phyloP scores from a whole-genome alignment of 2,329 filamentous ascomycete species.

The Magnaporthales sp. region DNA sequence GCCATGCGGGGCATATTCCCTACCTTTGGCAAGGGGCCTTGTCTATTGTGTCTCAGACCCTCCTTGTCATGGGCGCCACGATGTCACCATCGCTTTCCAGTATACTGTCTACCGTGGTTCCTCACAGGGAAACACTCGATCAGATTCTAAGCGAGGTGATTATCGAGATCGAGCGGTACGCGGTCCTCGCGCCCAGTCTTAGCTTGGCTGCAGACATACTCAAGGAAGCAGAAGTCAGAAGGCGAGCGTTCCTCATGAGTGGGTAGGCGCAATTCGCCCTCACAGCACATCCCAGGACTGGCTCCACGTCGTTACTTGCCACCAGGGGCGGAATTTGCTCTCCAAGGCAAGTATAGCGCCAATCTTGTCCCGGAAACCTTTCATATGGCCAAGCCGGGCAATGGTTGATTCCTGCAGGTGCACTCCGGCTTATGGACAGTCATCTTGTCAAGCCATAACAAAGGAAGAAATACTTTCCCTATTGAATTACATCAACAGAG shows the following conservation, averaged over 20 bases:
- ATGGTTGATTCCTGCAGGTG: not conserved
- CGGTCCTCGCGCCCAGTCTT: constrained; percentile 67
- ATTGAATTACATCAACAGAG: not conserved
- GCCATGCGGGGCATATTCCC: constrained; percentile 74
- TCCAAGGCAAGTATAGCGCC: not conserved
- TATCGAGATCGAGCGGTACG: constrained; percentile 65
- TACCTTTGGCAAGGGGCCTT: constrained; percentile 81
- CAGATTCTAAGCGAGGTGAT: constrained; percentile 72
- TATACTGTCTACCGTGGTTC: constrained; percentile 50
- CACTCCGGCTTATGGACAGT: not conserved
- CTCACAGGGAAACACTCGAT: constrained; percentile 55
- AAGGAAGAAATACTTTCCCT: not conserved
- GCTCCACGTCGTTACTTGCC: not conserved
- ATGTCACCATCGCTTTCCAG: constrained; percentile 66
- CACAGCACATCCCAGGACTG: not conserved
- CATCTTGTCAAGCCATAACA: not conserved
- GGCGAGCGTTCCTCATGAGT: constrained; percentile 49
- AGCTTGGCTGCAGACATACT: constrained; percentile 72
- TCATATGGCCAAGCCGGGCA: not conserved
- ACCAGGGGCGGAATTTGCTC: not conserved
- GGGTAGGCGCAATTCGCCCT: not conserved
- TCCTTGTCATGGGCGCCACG: constrained; percentile 76
- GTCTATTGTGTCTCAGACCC: constrained; percentile 72
- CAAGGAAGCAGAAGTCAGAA: constrained; percentile 66
- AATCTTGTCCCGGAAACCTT: not conserved